Base-by-base conservation (phyloP, 257 asterid genomes). In the Ehretia macrophylla region DNA sequence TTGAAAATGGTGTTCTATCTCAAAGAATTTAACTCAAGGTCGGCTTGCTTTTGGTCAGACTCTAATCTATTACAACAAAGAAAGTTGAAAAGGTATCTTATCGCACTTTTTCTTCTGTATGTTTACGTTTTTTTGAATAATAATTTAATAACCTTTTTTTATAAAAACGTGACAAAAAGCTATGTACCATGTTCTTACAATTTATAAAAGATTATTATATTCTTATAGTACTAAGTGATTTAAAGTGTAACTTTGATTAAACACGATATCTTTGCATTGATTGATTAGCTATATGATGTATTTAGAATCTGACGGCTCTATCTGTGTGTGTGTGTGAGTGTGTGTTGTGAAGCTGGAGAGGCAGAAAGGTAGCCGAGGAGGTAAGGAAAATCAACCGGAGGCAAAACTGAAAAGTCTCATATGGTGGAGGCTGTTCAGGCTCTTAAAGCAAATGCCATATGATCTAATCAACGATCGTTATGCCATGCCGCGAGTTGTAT, bases 351-450 rank as follows among this genome's bases (percentile, higher is more conserved):
- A 50, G 49, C 51, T 18, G 38, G 10, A 32, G 20, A 17, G 19
- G 5, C 12, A 17, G 38, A 51, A 37, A 44, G 46, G 53, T 60
- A 64, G 52, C 20, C 21, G 45, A 48, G 48, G 50, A 42, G 45
- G 16, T n/a, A 14, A 32, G 57, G 14, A 21, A 12, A 52, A 52
- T 22, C 17, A 52, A 52, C 19, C 39, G 20, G 57, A 20, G 17
- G 57, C 20, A 32, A 52, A 22, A 23, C 38, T 52, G 17, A 39
- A 40, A 58, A 64, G 42, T 45, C 63, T 72, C 46, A 9, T 56
- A 57, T 37, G 67, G 67, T 75, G 77, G 85, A 75, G 67, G 39
- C 68, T 75, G 64, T 70, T 73, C 44, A 51, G 74, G 58, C 75
- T 64, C 20, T 53, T 73, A 38, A 73, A 75, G 23, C 77, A 58